These are phyloP conservation scores for Suillus bovinus DNA, from an alignment of 768 basidiomycete genomes.

Conservation along the genomic window DNA sequence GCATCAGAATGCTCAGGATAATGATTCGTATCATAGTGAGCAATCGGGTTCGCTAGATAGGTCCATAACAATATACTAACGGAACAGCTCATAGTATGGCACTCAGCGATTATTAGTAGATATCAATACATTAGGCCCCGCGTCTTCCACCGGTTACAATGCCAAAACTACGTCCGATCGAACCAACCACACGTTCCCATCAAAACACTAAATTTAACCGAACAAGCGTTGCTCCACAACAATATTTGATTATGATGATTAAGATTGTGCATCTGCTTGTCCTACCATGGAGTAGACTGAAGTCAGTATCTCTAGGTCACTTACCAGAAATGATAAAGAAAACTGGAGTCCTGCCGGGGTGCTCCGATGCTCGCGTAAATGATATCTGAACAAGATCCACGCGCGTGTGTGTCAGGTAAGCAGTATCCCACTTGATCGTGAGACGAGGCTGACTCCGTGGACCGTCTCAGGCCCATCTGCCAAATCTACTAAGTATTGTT, in stretches of 20 bases:
- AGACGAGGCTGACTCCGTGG: neutral
- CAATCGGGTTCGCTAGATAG: constrained; percentile 3
- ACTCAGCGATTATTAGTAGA: neutral
- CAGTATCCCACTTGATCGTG: neutral
- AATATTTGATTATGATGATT: neutral
- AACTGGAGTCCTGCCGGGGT: neutral
- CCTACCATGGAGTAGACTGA: neutral
- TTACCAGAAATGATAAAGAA: neutral
- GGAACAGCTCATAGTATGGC: neutral
- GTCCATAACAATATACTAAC: constrained; percentile 1
- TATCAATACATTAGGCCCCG: neutral
- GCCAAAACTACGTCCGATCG: neutral
- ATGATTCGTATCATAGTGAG: constrained; percentile 13
- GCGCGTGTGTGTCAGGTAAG: neutral
- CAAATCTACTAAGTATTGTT: neutral
- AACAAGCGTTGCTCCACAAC: neutral
- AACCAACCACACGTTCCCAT: neutral
- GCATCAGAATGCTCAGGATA: neutral
- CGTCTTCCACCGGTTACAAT: neutral
- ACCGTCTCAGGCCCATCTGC: neutral
- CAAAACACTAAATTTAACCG: neutral
- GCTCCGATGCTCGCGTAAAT: neutral
- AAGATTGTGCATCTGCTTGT: neutral
- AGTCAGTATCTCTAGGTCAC: too few relatives aligned
- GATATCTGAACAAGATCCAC: neutral